Percentiles rank a stretch among this genome's conserved stretches.
phyloP scores from a whole-genome alignment of 2,329 filamentous ascomycete species.

The Epichloe gansuensis region DNA sequence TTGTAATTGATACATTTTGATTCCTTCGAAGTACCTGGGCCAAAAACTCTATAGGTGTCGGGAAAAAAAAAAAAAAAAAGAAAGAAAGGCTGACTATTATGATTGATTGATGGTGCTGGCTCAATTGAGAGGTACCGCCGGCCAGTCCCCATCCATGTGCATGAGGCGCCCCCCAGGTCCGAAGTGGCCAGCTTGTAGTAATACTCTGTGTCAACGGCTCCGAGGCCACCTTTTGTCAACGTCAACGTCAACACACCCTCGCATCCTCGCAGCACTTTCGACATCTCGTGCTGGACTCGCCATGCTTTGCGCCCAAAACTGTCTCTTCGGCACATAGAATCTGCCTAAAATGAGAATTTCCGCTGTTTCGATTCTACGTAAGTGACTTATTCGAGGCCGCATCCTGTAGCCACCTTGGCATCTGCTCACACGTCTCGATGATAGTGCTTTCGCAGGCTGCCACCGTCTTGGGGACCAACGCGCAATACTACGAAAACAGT shows the following conservation, averaged over 20 bases:
- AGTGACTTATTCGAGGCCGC: slow-evolving; percentile 12
- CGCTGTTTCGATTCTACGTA: slow-evolving; percentile 30
- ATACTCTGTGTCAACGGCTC: background rate
- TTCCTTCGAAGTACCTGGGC: too few species aligned
- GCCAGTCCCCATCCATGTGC: too few species aligned
- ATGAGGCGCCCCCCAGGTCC: background rate
- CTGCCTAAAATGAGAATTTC: slow-evolving; percentile 28
- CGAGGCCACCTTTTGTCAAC: background rate
- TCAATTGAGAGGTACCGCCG: too few species aligned
- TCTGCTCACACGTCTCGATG: slow-evolving; percentile 12
- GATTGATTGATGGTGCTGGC: too few species aligned
- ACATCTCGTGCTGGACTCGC: slow-evolving; percentile 7
- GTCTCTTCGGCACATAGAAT: slow-evolving; percentile 19
- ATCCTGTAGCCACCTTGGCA: slow-evolving; percentile 1
- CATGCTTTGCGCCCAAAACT: slow-evolving; percentile 17
- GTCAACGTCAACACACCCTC: background rate
- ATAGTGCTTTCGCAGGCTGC: slow-evolving; percentile 36
- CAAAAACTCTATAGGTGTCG: too few species aligned
- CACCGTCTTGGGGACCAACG: slow-evolving; percentile 24
- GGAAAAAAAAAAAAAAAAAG: too few species aligned
- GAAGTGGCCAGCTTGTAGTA: slow-evolving; percentile 10
- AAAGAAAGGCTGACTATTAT: too few species aligned
- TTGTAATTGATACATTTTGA: too few species aligned
- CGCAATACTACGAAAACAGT: slow-evolving; percentile 24
- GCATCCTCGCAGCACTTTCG: background rate